phyloP scores from a whole-genome alignment of 148 eudicot genomes.

The Rheum nobile region DNA sequence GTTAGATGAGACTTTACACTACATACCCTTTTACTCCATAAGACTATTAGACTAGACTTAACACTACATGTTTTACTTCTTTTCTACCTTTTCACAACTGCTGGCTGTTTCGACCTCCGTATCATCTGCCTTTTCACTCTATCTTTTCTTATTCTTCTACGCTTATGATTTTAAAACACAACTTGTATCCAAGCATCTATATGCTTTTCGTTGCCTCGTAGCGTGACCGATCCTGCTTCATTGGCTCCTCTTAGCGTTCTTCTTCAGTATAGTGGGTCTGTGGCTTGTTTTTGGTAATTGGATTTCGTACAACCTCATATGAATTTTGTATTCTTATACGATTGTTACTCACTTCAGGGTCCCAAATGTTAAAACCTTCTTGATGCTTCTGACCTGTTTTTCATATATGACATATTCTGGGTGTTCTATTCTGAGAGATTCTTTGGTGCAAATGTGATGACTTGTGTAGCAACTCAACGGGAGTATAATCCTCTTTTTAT shows the following conservation, averaged over 20 bases:
- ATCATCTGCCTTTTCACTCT: constrained; percentile 61
- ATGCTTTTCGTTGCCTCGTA: constrained; percentile 45
- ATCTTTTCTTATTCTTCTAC: constrained; percentile 64
- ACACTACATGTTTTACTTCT: constrained; percentile 91
- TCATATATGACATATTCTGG: constrained; percentile 89
- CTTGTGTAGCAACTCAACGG: constrained; percentile 86
- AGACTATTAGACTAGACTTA: too few species aligned
- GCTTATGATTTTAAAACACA: constrained; percentile 37
- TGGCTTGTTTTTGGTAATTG: constrained; percentile 25
- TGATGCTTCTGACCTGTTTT: constrained; percentile 77
- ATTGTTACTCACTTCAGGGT: constrained; percentile 94
- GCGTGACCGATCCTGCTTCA: too few species aligned
- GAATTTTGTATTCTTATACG: constrained; percentile 68
- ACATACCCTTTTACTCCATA: too few species aligned
- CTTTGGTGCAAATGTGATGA: constrained; percentile 96
- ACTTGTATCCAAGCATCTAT: constrained; percentile 66
- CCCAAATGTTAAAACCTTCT: constrained; percentile 85
- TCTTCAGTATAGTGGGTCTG: too few species aligned
- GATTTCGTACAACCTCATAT: constrained; percentile 72
- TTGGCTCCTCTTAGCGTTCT: too few species aligned
- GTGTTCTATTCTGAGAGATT: constrained; percentile 93
- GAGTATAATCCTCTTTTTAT: constrained; percentile 94
- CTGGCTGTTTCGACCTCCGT: constrained; percentile 79
- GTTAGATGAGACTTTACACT: too few species aligned
- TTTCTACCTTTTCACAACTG: constrained; percentile 82